Base-by-base conservation (phyloP, 176 grass and related monocot genomes). In the Alopecurus myosuroides region DNA sequence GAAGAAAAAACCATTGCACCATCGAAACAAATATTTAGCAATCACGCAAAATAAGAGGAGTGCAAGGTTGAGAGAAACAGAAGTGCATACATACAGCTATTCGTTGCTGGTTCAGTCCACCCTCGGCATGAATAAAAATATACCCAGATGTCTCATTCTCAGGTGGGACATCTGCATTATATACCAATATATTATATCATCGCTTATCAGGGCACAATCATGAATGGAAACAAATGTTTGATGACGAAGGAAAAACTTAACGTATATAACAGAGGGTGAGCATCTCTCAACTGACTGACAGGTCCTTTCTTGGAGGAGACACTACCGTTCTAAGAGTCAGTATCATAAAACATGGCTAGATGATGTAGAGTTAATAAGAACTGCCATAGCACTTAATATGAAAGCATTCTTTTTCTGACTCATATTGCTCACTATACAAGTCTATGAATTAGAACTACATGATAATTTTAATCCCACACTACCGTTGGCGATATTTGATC, bases 41-140 rank as follows among this genome's bases (percentile, higher is more conserved):
- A 42, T 75, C 57, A 53, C 37, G 71, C 12, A 72, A n/a, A 82
- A 15, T 46, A 65, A 63, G 30, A 62, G 29, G 17, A 40, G 42
- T 23, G 6, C 2, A 42, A 78, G 40, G 64, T 50, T 71, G 67
- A 86, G 51, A 66, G 11, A 82, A 69, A 91, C 31, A 84, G 66
- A 55, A 77, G 87, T 70, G 70, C 81, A 62, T 85, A 87, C 88
- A 81, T 90, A 92, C 94, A 85, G 91, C 88, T 85, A 93, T 93
- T 11, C 90, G 77, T 80, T 96, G 90, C 77, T 96, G 94, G 28
- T 96, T 96, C 29, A 96, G 75, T 79, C 94, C 94, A 77, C 94
- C 94, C 76, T 96, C 94, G 0, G 91, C 94, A 87, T 96, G 94
- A 78, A 96, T 96, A 80, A 96, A 96, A 78, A 98, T 95, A 85